Percentiles rank a stretch among this genome's conserved stretches.
phyloP scores from a whole-genome alignment of 176 grass and related monocot species.

The Paspalum vaginatum region DNA sequence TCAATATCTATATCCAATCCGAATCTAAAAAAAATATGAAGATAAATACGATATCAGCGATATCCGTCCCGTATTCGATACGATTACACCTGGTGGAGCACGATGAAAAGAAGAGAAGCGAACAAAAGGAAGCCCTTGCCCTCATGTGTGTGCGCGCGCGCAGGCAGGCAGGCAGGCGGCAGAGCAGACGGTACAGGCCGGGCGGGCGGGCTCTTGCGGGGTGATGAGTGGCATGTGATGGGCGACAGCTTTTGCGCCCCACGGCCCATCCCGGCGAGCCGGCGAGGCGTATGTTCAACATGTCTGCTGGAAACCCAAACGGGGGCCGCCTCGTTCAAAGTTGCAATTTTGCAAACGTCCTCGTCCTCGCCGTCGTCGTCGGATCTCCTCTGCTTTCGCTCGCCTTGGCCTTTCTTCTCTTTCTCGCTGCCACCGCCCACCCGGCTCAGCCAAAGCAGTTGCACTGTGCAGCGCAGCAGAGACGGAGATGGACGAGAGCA shows the following conservation, averaged over 20 bases:
- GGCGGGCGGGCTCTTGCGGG: background rate
- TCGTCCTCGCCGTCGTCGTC: background rate
- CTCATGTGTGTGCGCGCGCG: slow-evolving; percentile 15
- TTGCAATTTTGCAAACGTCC: slow-evolving; percentile 25
- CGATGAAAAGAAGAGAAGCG: slow-evolving; percentile 67
- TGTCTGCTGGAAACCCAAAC: slow-evolving; percentile 28
- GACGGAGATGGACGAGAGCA: background rate
- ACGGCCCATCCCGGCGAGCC: background rate
- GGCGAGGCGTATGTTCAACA: slow-evolving; percentile 34
- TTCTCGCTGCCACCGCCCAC: slow-evolving; percentile 8
- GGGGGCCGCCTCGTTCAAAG: slow-evolving; percentile 31
- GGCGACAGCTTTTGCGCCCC: slow-evolving; percentile 48
- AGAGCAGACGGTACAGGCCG: too few relatives aligned
- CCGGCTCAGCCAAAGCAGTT: background rate
- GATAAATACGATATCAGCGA: too few relatives aligned
- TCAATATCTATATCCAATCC: too few relatives aligned
- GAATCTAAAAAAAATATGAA: too few relatives aligned
- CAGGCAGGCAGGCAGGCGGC: background rate
- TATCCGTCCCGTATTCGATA: too few relatives aligned
- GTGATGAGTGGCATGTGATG: slow-evolving; percentile 59
- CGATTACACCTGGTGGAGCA: too few relatives aligned
- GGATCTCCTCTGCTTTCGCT: background rate
- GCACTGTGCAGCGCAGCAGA: background rate
- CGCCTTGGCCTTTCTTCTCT: background rate
- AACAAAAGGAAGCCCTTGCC: slow-evolving; percentile 50